These are phyloP conservation scores for Graphilbum fragrans DNA, from an alignment of 2,329 filamentous ascomycete species.

Conservation along the genomic window DNA sequence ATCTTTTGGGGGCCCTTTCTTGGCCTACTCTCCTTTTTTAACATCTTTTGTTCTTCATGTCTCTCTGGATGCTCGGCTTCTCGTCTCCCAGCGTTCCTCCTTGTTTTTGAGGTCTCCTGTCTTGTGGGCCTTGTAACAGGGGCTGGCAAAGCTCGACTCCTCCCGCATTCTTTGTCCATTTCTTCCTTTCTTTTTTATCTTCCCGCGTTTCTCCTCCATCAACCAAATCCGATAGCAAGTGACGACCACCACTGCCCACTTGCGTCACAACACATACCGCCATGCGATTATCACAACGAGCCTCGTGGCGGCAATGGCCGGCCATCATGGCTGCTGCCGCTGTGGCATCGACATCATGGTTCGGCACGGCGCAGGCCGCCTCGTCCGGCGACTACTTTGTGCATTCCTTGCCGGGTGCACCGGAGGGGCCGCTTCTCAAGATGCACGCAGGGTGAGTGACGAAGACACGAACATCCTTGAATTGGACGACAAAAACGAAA, in stretches of 20 bases:
- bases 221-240: no score
- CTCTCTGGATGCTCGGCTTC: background rate
- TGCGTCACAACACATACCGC: background rate
- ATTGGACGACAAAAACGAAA: background rate
- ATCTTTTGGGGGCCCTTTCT: no score
- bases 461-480: no score
- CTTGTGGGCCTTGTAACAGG: background rate
- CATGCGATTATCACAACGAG: background rate
- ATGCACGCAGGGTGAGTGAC: slow-evolving; percentile 98
- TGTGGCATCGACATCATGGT: slow-evolving; percentile 29
- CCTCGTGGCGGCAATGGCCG: slow-evolving; percentile 13
- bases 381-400: slow-evolving; percentile 82
- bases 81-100: background rate
- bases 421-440: slow-evolving; percentile 67
- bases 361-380: slow-evolving; percentile 24
- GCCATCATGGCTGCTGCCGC: slow-evolving; percentile 13
- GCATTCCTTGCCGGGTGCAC: slow-evolving; percentile 70
- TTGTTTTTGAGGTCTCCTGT: background rate
- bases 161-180: background rate
- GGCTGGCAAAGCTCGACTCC: no score
- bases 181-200: background rate
- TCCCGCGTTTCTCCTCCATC: background rate
- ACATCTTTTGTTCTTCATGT: background rate
- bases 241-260: no score
- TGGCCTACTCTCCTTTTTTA: background rate